Evolutionary conservation across 139 green algal species (phyloP), one percentile per base, ranked within the genome.

Genomic region (Chlorella ohadii): DNA sequence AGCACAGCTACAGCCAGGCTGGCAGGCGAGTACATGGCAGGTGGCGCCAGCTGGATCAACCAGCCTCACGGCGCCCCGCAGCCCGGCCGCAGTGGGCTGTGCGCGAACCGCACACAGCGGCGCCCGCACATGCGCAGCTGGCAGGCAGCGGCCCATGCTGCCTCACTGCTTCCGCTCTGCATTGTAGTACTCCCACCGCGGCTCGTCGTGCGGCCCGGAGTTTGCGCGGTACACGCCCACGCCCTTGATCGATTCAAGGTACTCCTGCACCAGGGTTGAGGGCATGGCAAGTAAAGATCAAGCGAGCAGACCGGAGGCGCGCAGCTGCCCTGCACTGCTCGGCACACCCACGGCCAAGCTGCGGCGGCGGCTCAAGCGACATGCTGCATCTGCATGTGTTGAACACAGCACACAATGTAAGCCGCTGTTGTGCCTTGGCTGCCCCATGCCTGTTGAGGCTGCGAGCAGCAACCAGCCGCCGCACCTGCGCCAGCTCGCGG

Each of bases 171-270:
- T 70, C 22, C 23, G 20, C 17, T 23, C 59, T 25, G 59, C 76
- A 28, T 81, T 86, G 70, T 82, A 78, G 11, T n/a, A 11, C 47
- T 72, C 78, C 86, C 86, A 90, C 4, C 66, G 74, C n/a, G 81
- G 79, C 66, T 82, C 71, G 28, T 90, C 86, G 65, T 87, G 47
- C 0, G 86, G 82, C 4, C 82, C 82, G 2, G 64, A 63, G 72
- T 90, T 90, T 25, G 86, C 76, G 15, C 82, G 64, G 72, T 83
- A 85, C 44, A 90, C 57, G 33, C 86, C 86, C 70, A 79, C 71
- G 25, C 86, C 77, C 51, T 90, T 88, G 68, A 90, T 90, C 57
- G 77, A 23, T 3, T 77, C 61, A 47, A 90, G 56, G 71, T 90
- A 90, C 39, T 79, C 56, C 44, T 84, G 34, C 25, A 80, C 70